Evolutionary conservation across 202 grass and related monocot species (phyloP), one percentile per base, ranked within the genome.

Genomic region (Digitaria exilis): DNA sequence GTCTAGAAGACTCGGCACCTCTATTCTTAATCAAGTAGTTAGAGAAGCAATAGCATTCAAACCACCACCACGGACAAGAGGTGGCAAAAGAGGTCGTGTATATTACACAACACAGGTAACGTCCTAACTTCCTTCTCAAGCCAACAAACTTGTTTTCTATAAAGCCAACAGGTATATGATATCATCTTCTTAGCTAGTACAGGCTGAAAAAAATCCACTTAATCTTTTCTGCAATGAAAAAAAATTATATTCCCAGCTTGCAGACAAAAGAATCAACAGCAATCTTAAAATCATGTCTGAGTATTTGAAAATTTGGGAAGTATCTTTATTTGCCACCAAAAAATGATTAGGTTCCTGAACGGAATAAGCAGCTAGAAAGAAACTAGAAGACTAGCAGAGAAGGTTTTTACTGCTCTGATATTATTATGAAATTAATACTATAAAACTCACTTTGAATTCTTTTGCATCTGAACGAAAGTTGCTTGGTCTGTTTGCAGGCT

Each of bases 11-110:
- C 87, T 98, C 18, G 85, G 92, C 28, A 98, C 95, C 22, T 93
- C 95, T 59, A 90, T 98, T 83, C 90, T 98, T 64, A 98, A 98
- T 90, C 95, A 98, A 82, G 95, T 98, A 25, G 69, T 98, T 50
- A 90, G 90, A 75, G 95, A 98, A 91, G 95, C 95, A 46, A 24
- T 93, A 85, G 89, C 95, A 73, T 98, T 95, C 80, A 98, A 98
- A 90, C 80, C 92, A 50, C 95, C 95, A 63, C 95, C 95, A 58
- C 77, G 89, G 56, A 98, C 96, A 78, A 93, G 96, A 85, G 96
- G 96, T 60, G 96, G 96, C 60, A 91, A 88, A 89, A 89, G 92
- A 73, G 92, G 95, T 24, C 89, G 90, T 62, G 76, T 97, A 32
- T 94, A 91, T 89, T 97, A 93, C 48, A 94, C 80, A 52, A 97